Percentiles rank a stretch among this genome's conserved stretches.
These are phyloP conservation scores for Dendrostoma leiphaemia DNA, from an alignment of 2,329 filamentous ascomycete species.

Conservation along the genomic window DNA sequence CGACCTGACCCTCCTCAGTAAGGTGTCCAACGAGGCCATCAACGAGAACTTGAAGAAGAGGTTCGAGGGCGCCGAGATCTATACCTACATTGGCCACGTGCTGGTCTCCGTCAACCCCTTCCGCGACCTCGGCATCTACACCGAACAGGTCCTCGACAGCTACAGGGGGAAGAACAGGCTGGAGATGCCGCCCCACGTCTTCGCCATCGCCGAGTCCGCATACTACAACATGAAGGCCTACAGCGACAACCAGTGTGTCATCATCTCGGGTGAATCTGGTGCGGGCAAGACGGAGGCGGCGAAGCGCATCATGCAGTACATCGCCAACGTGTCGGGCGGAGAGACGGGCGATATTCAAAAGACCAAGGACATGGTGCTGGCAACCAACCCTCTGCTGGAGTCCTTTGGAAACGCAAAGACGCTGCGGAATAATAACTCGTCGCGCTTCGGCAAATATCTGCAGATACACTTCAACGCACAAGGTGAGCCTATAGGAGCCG, in stretches of 20 bases:
- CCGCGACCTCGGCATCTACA: conserved; percentile 96
- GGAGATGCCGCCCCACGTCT: conserved; percentile 93
- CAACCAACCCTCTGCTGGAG: conserved; percentile 94
- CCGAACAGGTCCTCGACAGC: conserved; percentile 85
- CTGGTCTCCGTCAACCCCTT: conserved; percentile 99
- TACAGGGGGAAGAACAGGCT: conserved; percentile 97
- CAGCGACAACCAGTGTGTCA: conserved; percentile 98
- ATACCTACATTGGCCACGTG: conserved; percentile 99
- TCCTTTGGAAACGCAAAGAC: conserved; percentile 99
- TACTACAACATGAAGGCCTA: conserved; percentile 99
- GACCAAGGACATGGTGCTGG: conserved; percentile 99
- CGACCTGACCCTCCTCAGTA: conserved; percentile 94
- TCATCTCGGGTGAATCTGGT: conserved; percentile 97
- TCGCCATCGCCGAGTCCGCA: conserved; percentile 90
- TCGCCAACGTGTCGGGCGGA: conserved; percentile 92
- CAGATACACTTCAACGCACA: conserved; percentile 93
- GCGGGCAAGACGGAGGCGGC: conserved; percentile 98
- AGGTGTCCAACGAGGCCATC: conserved; percentile 98
- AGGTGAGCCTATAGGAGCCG: conserved; percentile 91
- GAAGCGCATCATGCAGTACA: conserved; percentile 99
- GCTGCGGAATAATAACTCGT: conserved; percentile 97
- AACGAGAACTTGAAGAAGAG: conserved; percentile 99
- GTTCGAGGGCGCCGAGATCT: conserved; percentile 96
- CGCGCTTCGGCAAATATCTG: conserved; percentile 95
- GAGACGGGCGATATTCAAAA: conserved; percentile 84